Evolutionary conservation across 805 yeast species (phyloP).

Genomic region (Cyberlindnera veronae): DNA sequence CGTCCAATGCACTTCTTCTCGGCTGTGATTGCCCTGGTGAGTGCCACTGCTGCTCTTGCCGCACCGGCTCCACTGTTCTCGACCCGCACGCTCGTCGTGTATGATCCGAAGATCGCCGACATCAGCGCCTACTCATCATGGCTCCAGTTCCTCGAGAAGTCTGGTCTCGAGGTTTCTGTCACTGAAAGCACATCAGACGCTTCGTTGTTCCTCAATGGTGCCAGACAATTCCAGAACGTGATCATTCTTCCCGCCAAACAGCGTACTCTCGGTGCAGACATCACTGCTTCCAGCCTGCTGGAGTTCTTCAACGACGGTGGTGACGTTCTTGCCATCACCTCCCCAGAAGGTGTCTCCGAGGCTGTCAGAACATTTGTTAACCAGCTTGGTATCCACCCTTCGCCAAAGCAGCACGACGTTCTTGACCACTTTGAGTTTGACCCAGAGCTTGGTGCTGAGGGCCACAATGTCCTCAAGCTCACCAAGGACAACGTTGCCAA

Average conservation of each 20-base stretch:
- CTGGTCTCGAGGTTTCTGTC: slow-evolving; percentile 34
- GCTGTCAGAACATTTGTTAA: slow-evolving; percentile 63
- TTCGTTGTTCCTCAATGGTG: slow-evolving; percentile 39
- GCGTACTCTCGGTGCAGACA: slow-evolving; percentile 37
- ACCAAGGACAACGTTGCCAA: slow-evolving; percentile 16
- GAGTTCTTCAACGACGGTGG: slow-evolving; percentile 67
- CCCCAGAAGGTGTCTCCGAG: slow-evolving; percentile 51
- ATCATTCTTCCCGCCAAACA: slow-evolving; percentile 57
- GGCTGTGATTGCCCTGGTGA: slow-evolving; percentile 2
- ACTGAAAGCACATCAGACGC: slow-evolving; percentile 24
- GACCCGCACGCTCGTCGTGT: slow-evolving; percentile 19
- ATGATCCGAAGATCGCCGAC: slow-evolving; percentile 25
- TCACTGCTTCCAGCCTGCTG: slow-evolving; percentile 49
- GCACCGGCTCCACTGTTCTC: slow-evolving; percentile 6
- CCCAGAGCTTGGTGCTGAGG: slow-evolving; percentile 28
- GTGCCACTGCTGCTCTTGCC: slow-evolving; percentile 10
- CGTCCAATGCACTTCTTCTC: neutral
- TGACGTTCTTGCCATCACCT: slow-evolving; percentile 62
- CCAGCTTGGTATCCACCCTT: slow-evolving; percentile 79
- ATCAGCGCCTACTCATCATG: slow-evolving; percentile 10
- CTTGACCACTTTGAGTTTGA: slow-evolving; percentile 58
- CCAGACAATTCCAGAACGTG: slow-evolving; percentile 49
- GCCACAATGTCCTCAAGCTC: slow-evolving; percentile 22
- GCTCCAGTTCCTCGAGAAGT: slow-evolving; percentile 15
- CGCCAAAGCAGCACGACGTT: slow-evolving; percentile 67